Conservation (phyloP, 1,139 yeast genomes). For the Saccharomyces hybrid region DNA sequence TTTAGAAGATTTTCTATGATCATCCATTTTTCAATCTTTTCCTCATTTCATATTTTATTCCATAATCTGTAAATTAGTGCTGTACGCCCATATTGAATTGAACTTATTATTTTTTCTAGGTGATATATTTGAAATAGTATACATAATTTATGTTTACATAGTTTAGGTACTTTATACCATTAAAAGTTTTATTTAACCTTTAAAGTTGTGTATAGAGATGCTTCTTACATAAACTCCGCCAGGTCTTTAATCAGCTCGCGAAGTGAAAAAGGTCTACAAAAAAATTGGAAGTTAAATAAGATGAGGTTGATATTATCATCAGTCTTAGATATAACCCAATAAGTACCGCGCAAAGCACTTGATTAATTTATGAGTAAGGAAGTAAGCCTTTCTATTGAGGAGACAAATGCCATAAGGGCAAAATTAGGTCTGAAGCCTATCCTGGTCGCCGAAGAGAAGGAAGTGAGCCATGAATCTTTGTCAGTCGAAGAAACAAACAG, state of each 20-base stretch:
- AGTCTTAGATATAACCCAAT: not conserved
- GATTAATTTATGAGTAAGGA: slow-evolving; percentile 24
- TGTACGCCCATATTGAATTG: slow-evolving; percentile 2
- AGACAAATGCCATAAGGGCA: slow-evolving; percentile 45
- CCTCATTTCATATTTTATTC: slow-evolving; percentile 4
- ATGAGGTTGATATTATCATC: not conserved
- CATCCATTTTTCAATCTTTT: not conserved
- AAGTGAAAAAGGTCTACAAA: not conserved
- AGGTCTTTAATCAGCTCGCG: not conserved
- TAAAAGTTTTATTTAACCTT: not conserved
- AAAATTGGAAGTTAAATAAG: not conserved
- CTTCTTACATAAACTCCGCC: not conserved
- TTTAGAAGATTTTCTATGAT: not conserved
- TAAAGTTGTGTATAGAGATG: not conserved
- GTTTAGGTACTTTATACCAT: not conserved
- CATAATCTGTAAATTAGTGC: slow-evolving; percentile 16
- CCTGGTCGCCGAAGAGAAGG: slow-evolving; percentile 14
- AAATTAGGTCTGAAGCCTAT: slow-evolving; percentile 46
- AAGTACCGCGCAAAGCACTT: not conserved
- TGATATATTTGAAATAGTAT: not conserved
- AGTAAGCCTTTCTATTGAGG: slow-evolving; percentile 39
- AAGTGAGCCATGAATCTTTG: slow-evolving; percentile 18
- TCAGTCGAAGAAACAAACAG: slow-evolving; percentile 49
- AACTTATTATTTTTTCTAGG: not conserved
- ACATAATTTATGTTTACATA: not conserved